Conservation (phyloP, 1,284 basidiomycete genomes). For the Moesziomyces antarcticus region DNA sequence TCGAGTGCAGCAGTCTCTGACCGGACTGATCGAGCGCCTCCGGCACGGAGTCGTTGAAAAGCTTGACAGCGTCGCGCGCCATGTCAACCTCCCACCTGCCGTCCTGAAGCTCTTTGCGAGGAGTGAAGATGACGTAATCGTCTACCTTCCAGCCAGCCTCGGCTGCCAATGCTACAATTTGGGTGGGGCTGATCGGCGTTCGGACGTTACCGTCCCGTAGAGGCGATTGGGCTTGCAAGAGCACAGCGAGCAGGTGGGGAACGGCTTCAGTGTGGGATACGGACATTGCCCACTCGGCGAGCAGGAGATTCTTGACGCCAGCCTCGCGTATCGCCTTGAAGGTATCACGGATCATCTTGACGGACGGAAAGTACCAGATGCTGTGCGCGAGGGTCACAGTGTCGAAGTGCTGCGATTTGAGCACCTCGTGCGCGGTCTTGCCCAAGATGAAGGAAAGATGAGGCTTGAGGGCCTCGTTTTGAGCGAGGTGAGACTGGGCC, state of each 20-base stretch:
- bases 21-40: not conserved
- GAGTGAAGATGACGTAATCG: slow-evolving; percentile 13
- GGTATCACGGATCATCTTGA: slow-evolving; percentile 4
- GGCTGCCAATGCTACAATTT: slow-evolving; percentile 7
- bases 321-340: slow-evolving; percentile 15
- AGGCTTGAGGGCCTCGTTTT: not conserved
- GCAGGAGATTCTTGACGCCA: slow-evolving; percentile 22
- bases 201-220: slow-evolving; percentile 16
- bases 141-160: slow-evolving; percentile 23
- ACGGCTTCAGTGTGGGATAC: slow-evolving; percentile 21
- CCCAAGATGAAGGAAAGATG: slow-evolving; percentile 19
- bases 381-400: slow-evolving; percentile 24
- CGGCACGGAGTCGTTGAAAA: not conserved
- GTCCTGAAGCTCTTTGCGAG: slow-evolving; percentile 17
- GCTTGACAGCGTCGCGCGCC: slow-evolving; percentile 16
- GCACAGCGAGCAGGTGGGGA: slow-evolving; percentile 21
- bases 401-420: slow-evolving; percentile 3
- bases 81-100: slow-evolving; percentile 24
- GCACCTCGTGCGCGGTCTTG: slow-evolving; percentile 13
- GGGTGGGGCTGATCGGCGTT: slow-evolving; percentile 11
- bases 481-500: slow-evolving; percentile 16
- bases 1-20: slow-evolving; percentile 11
- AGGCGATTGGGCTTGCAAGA: slow-evolving; percentile 27
- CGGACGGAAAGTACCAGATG: slow-evolving; percentile 29
- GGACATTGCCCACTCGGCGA: slow-evolving; percentile 31